phyloP scores from a whole-genome alignment of 2,329 filamentous ascomycete genomes.

The Ampelomyces quisqualis region DNA sequence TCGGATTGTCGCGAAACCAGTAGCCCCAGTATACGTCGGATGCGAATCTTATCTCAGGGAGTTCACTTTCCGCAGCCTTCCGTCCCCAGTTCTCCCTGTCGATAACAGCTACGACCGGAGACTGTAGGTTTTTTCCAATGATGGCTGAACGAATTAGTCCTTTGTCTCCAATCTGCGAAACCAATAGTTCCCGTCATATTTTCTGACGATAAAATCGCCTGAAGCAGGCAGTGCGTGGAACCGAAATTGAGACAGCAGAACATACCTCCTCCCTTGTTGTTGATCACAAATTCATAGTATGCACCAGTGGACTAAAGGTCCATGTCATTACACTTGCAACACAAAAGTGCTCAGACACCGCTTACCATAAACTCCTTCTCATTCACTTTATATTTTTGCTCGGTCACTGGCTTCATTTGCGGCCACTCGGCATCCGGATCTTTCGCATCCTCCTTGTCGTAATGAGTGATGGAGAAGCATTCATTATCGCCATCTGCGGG shows the following conservation, averaged over 20 bases:
- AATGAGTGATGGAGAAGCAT: slow-evolving; percentile 11
- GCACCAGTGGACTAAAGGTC: slow-evolving; percentile 15
- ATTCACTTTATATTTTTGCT: slow-evolving; percentile 18
- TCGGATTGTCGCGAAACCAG: slow-evolving; percentile 17
- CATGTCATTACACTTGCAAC: background rate
- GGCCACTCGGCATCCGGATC: slow-evolving; percentile 1
- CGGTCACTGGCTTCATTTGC: background rate
- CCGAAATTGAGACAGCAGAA: too few species aligned
- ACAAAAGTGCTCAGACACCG: background rate
- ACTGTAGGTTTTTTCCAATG: slow-evolving; percentile 10
- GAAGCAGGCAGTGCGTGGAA: too few species aligned
- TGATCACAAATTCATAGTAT: slow-evolving; percentile 17
- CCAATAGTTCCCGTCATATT: too few species aligned
- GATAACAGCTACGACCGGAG: slow-evolving; percentile 9
- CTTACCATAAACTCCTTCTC: slow-evolving; percentile 16
- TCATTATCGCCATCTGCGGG: slow-evolving; percentile 9
- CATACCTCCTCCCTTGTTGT: slow-evolving; percentile 13
- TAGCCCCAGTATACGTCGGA: slow-evolving; percentile 28
- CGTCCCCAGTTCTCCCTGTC: slow-evolving; percentile 7
- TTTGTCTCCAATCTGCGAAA: too few species aligned
- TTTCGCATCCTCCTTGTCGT: slow-evolving; percentile 5
- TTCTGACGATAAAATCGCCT: too few species aligned
- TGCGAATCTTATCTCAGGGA: slow-evolving; percentile 15
- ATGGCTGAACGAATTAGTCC: slow-evolving; percentile 5
- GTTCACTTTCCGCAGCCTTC: slow-evolving; percentile 13